phyloP scores from a whole-genome alignment of 1,139 yeast genomes.

The Sugiyamaella paludigena region DNA sequence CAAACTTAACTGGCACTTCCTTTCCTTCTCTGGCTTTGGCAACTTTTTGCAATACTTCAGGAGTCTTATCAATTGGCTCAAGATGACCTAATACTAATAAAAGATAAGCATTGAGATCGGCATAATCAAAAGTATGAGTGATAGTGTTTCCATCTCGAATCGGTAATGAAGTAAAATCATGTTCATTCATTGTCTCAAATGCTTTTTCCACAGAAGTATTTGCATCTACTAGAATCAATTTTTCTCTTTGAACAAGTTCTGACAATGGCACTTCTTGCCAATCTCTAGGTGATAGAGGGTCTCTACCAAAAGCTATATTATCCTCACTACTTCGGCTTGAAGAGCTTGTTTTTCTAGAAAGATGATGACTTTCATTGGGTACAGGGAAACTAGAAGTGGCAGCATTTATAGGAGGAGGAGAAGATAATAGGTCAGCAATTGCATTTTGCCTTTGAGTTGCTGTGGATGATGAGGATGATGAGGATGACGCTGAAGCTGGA shows the following conservation, averaged over 20 bases:
- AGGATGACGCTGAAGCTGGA: no score
- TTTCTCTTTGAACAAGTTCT: conserved; percentile 76
- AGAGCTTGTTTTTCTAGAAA: conserved; percentile 17
- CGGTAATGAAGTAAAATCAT: conserved; percentile 83
- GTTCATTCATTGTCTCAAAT: conserved; percentile 66
- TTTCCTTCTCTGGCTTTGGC: conserved; percentile 39
- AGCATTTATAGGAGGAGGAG: conserved; percentile 66
- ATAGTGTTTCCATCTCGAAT: conserved; percentile 51
- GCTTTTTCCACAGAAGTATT: conserved; percentile 78
- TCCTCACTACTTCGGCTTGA: conserved; percentile 19
- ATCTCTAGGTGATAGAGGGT: conserved; percentile 38
- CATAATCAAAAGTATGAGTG: conserved; percentile 81
- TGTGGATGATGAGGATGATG: not conserved
- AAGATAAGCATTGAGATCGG: conserved; percentile 83
- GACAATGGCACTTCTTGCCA: conserved; percentile 73
- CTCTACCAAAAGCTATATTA: conserved; percentile 13
- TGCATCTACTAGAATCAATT: conserved; percentile 65
- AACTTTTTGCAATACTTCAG: conserved; percentile 32
- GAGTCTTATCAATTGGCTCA: conserved; percentile 34
- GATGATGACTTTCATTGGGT: conserved; percentile 1
- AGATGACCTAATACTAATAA: conserved; percentile 67
- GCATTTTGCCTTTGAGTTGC: conserved; percentile 31
- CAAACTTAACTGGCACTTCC: conserved; percentile 73
- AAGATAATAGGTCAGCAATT: conserved; percentile 78
- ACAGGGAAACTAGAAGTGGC: conserved; percentile 12